Percentiles rank a stretch among this genome's conserved stretches.
Evolutionary conservation across 805 yeast genomes (phyloP).

Genomic region (Metschnikowia reukaufii): DNA sequence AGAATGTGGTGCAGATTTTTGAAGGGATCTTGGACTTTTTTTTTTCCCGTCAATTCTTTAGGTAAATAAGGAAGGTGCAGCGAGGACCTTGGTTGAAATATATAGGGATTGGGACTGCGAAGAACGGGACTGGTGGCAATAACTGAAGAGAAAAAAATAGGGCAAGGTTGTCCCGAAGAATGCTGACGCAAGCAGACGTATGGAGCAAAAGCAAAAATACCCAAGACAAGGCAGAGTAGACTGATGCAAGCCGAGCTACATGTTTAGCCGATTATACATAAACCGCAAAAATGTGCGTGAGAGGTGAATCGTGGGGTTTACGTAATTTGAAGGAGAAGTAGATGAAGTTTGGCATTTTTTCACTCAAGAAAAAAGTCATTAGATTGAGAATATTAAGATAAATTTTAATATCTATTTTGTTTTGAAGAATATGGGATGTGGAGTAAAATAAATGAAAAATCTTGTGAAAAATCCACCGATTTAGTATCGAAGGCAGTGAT

Average conservation of each 20-base stretch:
- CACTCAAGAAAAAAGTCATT: not conserved
- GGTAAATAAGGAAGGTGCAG: conserved; percentile 1
- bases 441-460: not conserved
- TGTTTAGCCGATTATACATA: conserved; percentile 2
- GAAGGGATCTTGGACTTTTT: not conserved
- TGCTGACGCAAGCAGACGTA: conserved; percentile 7
- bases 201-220: not conserved
- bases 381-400: no score
- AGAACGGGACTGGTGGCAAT: not conserved
- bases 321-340: no score
- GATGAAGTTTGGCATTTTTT: no score
- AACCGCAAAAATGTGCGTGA: conserved; percentile 2
- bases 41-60: not conserved
- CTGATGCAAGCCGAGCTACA: conserved; percentile 10
- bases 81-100: not conserved
- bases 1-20: not conserved
- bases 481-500: not conserved
- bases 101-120: conserved; percentile 1
- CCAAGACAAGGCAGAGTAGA: conserved; percentile 1
- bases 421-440: not conserved
- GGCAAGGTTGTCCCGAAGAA: conserved; percentile 1
- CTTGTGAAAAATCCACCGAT: not conserved
- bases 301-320: not conserved
- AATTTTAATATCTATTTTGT: no score
- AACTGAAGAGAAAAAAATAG: not conserved